Evolutionary conservation across 2,329 filamentous ascomycete species (phyloP), one percentile per base, ranked within the genome.

Genomic region (Drechslerella coelobrocha): DNA sequence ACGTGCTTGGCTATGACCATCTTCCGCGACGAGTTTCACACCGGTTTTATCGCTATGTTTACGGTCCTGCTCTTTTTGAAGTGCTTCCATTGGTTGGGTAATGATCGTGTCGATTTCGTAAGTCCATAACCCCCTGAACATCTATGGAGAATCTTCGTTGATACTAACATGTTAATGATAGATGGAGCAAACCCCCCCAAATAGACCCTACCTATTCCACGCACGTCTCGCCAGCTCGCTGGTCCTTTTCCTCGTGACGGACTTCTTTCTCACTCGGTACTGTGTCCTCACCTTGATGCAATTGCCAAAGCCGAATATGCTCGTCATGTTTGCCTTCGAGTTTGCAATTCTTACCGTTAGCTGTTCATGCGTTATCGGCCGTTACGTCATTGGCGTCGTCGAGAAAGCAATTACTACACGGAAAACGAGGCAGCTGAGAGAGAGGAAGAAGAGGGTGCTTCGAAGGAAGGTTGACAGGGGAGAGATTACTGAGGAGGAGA

Each of bases 241-340:
- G 50, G 77, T 89, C 1, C 79, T 96, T 57, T 93, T 92, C 73
- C 84, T 96, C 66, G 75, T 86, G 14, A 97, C 96, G 80, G 89
- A 96, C 77, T 78, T 87, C 23, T 88, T 84, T 78, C 87, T 99
- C 80, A 86, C 97, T 73, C 84, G 84, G 52, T 97, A 96, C 78
- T 88, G 89, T 66, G 83, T 96, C 72, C 85, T 87, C 26, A 91
- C 89, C 0, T 92, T 97, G 29, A 87, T 97, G 53, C 87, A 90
- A 65, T 88, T 95, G 77, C 91, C 93, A 1, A 85, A 89, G n/a
- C 92, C 93, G 0, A 94, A 95, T 68, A 97, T 99, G 90, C 99
- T 97, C 92, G 73, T 99, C 73, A 97, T 99, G 92, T 99, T 99
- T 77, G 87, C 95, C 4, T 99, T 99, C 76, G 94, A 99, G 79